These are phyloP conservation scores for Colletotrichum tamarilloi DNA, from an alignment of 2,329 filamentous ascomycete species.

Conservation along the genomic window DNA sequence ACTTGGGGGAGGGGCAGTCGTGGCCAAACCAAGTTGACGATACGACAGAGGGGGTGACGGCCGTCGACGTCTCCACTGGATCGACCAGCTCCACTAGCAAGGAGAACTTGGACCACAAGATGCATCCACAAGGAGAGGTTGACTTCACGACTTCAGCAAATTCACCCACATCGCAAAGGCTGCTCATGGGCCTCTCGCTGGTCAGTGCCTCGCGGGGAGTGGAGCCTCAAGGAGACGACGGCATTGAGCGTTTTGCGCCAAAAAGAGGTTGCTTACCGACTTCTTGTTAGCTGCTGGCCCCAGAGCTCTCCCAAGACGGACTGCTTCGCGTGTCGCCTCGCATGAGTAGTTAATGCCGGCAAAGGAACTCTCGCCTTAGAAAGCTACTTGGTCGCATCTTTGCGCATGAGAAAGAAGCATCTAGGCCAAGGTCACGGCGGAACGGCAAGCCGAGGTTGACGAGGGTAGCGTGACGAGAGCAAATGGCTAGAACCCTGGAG, in stretches of 20 bases:
- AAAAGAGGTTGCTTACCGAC: slow-evolving; percentile 14
- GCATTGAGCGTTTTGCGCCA: slow-evolving; percentile 19
- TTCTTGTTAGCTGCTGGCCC: not conserved
- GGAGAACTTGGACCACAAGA: slow-evolving; percentile 16
- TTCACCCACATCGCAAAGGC: slow-evolving; percentile 11
- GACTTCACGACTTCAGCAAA: slow-evolving; percentile 13
- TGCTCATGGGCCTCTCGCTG: slow-evolving; percentile 4
- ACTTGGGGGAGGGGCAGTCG: slow-evolving; percentile 30
- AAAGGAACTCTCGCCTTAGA: slow-evolving; percentile 5
- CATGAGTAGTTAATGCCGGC: slow-evolving; percentile 25
- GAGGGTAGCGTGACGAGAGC: not conserved
- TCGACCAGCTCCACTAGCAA: slow-evolving; percentile 30
- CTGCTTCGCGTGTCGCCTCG: slow-evolving; percentile 6
- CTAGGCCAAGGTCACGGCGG: not conserved
- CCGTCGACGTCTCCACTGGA: slow-evolving; percentile 27
- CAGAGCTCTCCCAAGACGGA: not conserved
- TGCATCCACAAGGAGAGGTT: slow-evolving; percentile 13
- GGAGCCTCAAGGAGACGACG: slow-evolving; percentile 5
- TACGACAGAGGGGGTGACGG: slow-evolving; percentile 28
- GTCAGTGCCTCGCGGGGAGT: slow-evolving; percentile 11
- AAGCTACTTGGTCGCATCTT: slow-evolving; percentile 1
- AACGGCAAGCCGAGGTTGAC: slow-evolving; percentile 17
- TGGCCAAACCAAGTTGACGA: slow-evolving; percentile 23
- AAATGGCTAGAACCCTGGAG: slow-evolving; percentile 2
- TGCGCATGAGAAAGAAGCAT: not conserved